Evolutionary conservation across 768 basidiomycete genomes (phyloP), one percentile per base, ranked within the genome.

Genomic region (Termitomyces sp.): DNA sequence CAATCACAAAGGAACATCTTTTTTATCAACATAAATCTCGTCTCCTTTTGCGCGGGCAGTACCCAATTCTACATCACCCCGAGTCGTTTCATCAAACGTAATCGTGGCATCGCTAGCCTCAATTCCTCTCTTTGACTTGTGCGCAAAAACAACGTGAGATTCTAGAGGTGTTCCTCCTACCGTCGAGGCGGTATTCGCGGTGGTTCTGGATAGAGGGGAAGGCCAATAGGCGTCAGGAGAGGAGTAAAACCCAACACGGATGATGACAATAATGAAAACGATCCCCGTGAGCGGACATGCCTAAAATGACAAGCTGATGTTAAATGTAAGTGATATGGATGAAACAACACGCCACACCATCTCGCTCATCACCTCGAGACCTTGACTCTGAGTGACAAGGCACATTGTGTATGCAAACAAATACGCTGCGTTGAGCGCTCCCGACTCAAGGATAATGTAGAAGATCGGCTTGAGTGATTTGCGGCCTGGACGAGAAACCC

Each of bases 261-360:
- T 52, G 41, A 52, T 52, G 31, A 52, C 52, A 22, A 52, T 44
- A 18, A 52, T 23, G 23, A 52, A 52, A 32, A 52, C 32, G 32
- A 52, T 52, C 2, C 52, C 52, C n/a, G 52, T 52, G 22, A 52
- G 52, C 32, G 52, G 52, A 42, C 52, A 52, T 13, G 52, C 42
- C 52, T 52, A 9, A 31, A 4, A 31, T 4, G 29, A 32, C 33
- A 23, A 45, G 11, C n/a, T n/a, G n/a, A n/a, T n/a, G n/a, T n/a
- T n/a, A n/a, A n/a, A n/a, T n/a, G n/a, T n/a, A n/a, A n/a, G n/a
- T n/a, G n/a, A n/a, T n/a, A n/a, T n/a, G n/a, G n/a, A n/a, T n/a
- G n/a, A n/a, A n/a, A 10, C 2, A 10, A 22, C 32, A 10, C 31
- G 20, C 13, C 23, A 22, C 40, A 52, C 52, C 52, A 52, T 52